Evolutionary conservation across 1,284 basidiomycete genomes (phyloP).

Genomic region (Malassezia obtusa): DNA sequence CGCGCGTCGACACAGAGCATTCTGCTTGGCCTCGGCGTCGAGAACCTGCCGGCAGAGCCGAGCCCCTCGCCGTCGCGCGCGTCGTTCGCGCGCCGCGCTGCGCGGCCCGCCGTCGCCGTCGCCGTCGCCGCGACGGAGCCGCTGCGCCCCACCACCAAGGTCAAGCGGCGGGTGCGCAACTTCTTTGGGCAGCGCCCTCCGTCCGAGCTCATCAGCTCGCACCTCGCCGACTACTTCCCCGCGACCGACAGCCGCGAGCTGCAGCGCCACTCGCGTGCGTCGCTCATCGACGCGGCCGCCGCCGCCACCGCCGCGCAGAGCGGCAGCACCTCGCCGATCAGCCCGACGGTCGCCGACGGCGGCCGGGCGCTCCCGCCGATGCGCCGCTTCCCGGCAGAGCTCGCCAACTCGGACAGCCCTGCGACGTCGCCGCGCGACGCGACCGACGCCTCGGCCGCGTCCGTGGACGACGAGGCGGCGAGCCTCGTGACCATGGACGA

Average conservation of each 20-base stretch:
- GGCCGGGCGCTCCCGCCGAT: not conserved
- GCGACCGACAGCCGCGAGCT: conserved; percentile 65
- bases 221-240: conserved; percentile 92
- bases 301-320: not conserved
- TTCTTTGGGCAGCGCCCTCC: conserved; percentile 98
- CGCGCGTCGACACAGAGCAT: conserved; percentile 57
- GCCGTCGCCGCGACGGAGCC: not conserved
- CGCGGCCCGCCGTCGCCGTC: not conserved
- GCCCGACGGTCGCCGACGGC: not conserved
- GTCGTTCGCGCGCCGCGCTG: not conserved
- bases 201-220: conserved; percentile 90
- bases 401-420: not conserved
- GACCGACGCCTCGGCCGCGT: not conserved
- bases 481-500: conserved; percentile 92
- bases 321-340: not conserved
- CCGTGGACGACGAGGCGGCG: conserved; percentile 64
- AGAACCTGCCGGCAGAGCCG: not conserved
- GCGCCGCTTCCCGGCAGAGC: not conserved
- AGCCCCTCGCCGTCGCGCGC: not conserved
- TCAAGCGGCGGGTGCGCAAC: conserved; percentile 56
- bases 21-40: conserved; percentile 67
- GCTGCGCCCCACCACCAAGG: not conserved
- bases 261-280: conserved; percentile 18
- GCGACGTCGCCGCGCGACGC: not conserved
- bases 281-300: not conserved